These are phyloP conservation scores for Daldinia decipiens DNA, from an alignment of 495 filamentous ascomycete genomes.

Conservation along the genomic window DNA sequence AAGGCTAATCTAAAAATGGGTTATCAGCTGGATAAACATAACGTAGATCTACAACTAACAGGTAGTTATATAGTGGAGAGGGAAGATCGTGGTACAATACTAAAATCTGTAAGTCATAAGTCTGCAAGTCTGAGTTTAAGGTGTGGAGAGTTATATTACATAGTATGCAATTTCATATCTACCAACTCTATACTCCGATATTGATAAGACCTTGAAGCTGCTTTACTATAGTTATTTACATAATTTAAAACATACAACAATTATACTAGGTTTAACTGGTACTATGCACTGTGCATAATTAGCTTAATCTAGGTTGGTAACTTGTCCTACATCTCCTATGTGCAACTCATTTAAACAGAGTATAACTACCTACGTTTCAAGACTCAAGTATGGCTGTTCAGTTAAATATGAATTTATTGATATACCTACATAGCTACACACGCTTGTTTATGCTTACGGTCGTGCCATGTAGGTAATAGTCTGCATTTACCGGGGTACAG, in stretches of 20 bases:
- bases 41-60: neutral
- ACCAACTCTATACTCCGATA: neutral
- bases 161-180: neutral
- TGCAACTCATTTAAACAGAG: neutral
- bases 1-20: too few relatives aligned
- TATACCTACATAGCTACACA: neutral
- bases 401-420: neutral
- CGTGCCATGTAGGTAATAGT: neutral
- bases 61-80: neutral
- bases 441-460: too few relatives aligned
- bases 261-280: neutral
- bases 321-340: neutral
- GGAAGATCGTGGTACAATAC: neutral
- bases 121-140: constrained; percentile 8
- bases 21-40: too few relatives aligned
- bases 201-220: neutral
- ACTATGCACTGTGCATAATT: neutral
- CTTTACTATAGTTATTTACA: too few relatives aligned
- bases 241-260: too few relatives aligned
- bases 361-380: neutral
- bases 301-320: neutral
- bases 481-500: neutral
- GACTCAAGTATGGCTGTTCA: neutral
- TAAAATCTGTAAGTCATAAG: constrained; percentile 12
- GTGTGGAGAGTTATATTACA: constrained; percentile 8